phyloP scores from a whole-genome alignment of 306 rosid species.

The Sesbania bispinosa region DNA sequence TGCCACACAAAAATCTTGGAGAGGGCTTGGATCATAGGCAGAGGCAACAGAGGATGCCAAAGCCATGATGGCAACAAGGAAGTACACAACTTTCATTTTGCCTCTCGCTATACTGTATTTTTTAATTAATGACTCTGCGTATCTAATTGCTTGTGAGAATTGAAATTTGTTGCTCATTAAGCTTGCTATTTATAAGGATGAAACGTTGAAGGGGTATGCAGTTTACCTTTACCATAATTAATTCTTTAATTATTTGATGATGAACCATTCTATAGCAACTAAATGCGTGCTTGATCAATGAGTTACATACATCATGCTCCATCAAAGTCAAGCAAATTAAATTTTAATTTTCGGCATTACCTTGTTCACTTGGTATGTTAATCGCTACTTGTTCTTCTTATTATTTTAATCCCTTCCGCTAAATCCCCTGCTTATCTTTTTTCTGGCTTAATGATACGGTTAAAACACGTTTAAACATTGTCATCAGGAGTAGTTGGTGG shows the following conservation, averaged over 20 bases:
- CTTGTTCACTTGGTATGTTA: neutral
- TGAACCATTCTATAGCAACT: neutral
- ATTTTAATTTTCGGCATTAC: neutral
- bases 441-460: no score
- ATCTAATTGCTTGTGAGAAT: neutral
- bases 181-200: neutral
- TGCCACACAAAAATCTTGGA: constrained; percentile 20
- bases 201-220: neutral
- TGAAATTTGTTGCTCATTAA: neutral
- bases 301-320: no score
- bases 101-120: neutral
- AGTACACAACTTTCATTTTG: neutral
- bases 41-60: neutral
- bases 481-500: neutral
- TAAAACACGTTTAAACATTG: neutral
- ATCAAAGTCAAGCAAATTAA: neutral
- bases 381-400: neutral
- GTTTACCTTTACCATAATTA: neutral
- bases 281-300: neutral
- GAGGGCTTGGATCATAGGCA: constrained; percentile 38
- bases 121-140: neutral
- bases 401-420: no score
- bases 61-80: neutral
- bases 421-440: no score
- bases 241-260: neutral